These are phyloP conservation scores for Atkinsonella texensis DNA, from an alignment of 2,329 filamentous ascomycete genomes.

Conservation along the genomic window DNA sequence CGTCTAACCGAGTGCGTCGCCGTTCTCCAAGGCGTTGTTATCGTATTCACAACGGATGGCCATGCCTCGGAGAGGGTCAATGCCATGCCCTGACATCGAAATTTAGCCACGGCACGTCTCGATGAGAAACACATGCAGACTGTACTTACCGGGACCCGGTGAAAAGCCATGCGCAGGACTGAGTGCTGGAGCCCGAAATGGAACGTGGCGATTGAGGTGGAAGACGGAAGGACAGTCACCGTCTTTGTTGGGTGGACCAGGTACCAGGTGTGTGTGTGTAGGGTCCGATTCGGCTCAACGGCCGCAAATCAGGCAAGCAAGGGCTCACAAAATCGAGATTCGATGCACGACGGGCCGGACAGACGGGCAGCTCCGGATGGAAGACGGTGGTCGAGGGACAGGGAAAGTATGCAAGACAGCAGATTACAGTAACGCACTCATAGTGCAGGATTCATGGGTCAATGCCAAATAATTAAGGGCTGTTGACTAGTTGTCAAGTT, in stretches of 20 bases:
- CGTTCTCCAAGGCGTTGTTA: constrained; percentile 23
- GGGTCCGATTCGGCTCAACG: constrained; percentile 6
- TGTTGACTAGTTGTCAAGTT: not conserved
- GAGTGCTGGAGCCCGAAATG: not conserved
- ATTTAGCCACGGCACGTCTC: constrained; percentile 9
- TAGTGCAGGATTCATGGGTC: constrained; percentile 6
- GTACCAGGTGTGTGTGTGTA: not conserved
- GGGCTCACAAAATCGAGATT: not conserved
- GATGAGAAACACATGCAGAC: not conserved
- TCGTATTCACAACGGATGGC: constrained; percentile 31
- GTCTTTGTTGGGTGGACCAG: not conserved
- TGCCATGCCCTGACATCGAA: constrained; percentile 24
- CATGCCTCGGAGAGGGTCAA: constrained; percentile 31
- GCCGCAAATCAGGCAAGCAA: constrained; percentile 12
- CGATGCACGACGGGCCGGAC: no score
- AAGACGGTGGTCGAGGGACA: not conserved
- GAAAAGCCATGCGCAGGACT: constrained; percentile 15
- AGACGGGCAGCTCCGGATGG: no score
- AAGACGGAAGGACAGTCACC: not conserved
- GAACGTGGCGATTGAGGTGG: not conserved
- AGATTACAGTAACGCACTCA: constrained; percentile 10
- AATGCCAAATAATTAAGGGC: not conserved
- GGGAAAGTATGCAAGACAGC: not conserved
- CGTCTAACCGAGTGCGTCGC: constrained; percentile 5
- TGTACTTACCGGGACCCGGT: constrained; percentile 18